Conservation (phyloP, 306 rosid genomes). For the Mimosa bimucronata region DNA sequence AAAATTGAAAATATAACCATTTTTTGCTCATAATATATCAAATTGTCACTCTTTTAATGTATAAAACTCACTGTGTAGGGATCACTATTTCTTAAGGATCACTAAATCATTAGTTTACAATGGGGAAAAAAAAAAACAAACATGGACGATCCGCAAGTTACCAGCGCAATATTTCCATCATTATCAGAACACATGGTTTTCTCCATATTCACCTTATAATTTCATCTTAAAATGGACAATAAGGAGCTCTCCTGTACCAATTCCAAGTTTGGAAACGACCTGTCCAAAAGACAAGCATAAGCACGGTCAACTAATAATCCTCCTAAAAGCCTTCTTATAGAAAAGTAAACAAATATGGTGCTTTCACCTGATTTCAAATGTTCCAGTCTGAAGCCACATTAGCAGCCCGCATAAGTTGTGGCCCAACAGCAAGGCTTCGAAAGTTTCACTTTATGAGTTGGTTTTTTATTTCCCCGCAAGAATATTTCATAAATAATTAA, state of each 20-base stretch:
- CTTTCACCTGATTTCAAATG: slow-evolving; percentile 79
- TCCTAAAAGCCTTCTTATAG: not conserved
- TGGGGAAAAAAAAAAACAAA: not conserved
- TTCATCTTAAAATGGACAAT: slow-evolving; percentile 84
- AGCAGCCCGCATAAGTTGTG: slow-evolving; percentile 66
- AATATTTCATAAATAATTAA: slow-evolving; percentile 16
- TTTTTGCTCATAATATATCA: too few species aligned
- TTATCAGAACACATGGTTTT: slow-evolving; percentile 71
- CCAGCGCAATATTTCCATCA: slow-evolving; percentile 76
- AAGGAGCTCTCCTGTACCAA: slow-evolving; percentile 81
- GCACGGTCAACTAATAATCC: slow-evolving; percentile 21
- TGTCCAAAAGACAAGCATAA: slow-evolving; percentile 47
- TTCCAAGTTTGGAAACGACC: slow-evolving; percentile 87
- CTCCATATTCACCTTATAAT: slow-evolving; percentile 82
- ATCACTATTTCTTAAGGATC: not conserved
- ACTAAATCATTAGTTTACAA: not conserved
- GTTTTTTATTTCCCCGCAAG: slow-evolving; percentile 74
- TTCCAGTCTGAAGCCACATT: slow-evolving; percentile 82
- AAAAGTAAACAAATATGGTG: not conserved
- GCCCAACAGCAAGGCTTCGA: slow-evolving; percentile 76
- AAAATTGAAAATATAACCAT: too few species aligned
- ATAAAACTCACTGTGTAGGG: not conserved
- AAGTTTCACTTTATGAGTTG: slow-evolving; percentile 71
- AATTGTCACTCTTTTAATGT: too few species aligned
- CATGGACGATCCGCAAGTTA: slow-evolving; percentile 38